phyloP scores from a whole-genome alignment of 805 yeast genomes.

The Wickerhamomyces xylosicus region DNA sequence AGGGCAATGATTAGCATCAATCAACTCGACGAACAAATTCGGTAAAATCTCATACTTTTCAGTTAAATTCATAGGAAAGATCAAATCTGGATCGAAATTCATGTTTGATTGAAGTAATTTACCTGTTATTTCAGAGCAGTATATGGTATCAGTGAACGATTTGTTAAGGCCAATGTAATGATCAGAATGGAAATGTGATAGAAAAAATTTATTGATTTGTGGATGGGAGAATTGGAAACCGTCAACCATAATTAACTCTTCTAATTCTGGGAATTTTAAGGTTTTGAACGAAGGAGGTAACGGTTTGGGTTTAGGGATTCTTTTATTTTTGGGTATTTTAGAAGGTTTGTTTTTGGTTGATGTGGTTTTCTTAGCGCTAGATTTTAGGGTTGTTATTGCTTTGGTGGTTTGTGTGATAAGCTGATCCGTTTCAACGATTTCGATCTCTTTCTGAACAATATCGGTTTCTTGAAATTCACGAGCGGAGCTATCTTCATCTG shows the following conservation, averaged over 20 bases:
- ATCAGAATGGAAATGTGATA: constrained; percentile 87
- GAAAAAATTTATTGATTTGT: constrained; percentile 40
- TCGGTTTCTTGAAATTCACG: too few relatives aligned
- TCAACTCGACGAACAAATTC: constrained; percentile 41
- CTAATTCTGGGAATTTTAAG: constrained; percentile 26
- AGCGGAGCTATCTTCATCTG: too few relatives aligned
- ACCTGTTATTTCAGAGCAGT: constrained; percentile 59
- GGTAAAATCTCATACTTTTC: constrained; percentile 16
- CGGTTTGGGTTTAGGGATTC: constrained; percentile 4
- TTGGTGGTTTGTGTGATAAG: not conserved
- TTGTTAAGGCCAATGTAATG: constrained; percentile 84
- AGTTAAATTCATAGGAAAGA: constrained; percentile 34
- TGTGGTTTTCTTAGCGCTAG: too few relatives aligned
- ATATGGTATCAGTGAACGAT: constrained; percentile 64
- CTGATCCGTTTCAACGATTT: not conserved
- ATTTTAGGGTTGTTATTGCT: not conserved
- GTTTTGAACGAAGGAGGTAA: constrained; percentile 41
- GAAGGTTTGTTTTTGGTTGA: too few relatives aligned
- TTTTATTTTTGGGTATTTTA: not conserved
- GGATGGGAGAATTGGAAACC: constrained; percentile 46
- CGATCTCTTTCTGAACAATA: not conserved
- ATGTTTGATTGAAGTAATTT: constrained; percentile 33
- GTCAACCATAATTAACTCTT: constrained; percentile 43
- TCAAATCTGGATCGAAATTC: constrained; percentile 35
- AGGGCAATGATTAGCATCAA: constrained; percentile 95